Evolutionary conservation across 352 stramenopile genomes (phyloP).

Genomic region (Phytophthora vignae): DNA sequence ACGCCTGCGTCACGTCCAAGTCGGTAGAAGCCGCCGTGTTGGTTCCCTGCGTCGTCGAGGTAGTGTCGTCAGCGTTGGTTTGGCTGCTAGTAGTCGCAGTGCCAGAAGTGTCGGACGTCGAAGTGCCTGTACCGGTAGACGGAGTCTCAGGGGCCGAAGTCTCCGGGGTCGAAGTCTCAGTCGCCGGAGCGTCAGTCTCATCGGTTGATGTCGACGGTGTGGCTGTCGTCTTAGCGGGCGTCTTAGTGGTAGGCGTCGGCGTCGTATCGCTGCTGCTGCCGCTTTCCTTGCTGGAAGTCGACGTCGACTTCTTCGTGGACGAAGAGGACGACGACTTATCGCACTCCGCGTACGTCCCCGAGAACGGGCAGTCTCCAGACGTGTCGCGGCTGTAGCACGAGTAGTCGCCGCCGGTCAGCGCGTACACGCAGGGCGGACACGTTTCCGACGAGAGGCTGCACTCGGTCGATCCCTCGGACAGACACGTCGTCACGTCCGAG

Average conservation of each 20-base stretch:
- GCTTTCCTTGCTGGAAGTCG: not conserved
- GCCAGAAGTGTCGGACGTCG: slow-evolving; percentile 1
- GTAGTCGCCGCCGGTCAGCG: slow-evolving; percentile 60
- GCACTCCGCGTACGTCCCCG: slow-evolving; percentile 37
- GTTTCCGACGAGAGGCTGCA: slow-evolving; percentile 50
- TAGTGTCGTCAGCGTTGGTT: slow-evolving; percentile 4
- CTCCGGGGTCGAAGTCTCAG: not conserved
- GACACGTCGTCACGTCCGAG: slow-evolving; percentile 49
- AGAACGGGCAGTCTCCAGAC: slow-evolving; percentile 35
- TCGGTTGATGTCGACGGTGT: slow-evolving; percentile 17
- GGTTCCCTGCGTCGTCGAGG: not conserved
- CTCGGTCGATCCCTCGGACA: slow-evolving; percentile 61
- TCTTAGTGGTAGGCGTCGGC: slow-evolving; percentile 10
- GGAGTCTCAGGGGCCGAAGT: slow-evolving; percentile 1
- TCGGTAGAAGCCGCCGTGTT: not conserved
- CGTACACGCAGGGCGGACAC: slow-evolving; percentile 78
- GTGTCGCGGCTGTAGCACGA: slow-evolving; percentile 68
- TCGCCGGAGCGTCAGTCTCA: not conserved
- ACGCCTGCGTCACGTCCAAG: slow-evolving; percentile 10
- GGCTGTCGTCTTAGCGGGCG: slow-evolving; percentile 11
- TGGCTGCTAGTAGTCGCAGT: slow-evolving; percentile 13
- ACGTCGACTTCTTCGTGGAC: slow-evolving; percentile 9
- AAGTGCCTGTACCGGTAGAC: slow-evolving; percentile 1
- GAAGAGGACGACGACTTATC: slow-evolving; percentile 13
- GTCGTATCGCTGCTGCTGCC: slow-evolving; percentile 7